Percentiles rank a stretch among this genome's conserved stretches.
phyloP scores from a whole-genome alignment of 2,329 filamentous ascomycete genomes.

The Aspergillus neoniger region DNA sequence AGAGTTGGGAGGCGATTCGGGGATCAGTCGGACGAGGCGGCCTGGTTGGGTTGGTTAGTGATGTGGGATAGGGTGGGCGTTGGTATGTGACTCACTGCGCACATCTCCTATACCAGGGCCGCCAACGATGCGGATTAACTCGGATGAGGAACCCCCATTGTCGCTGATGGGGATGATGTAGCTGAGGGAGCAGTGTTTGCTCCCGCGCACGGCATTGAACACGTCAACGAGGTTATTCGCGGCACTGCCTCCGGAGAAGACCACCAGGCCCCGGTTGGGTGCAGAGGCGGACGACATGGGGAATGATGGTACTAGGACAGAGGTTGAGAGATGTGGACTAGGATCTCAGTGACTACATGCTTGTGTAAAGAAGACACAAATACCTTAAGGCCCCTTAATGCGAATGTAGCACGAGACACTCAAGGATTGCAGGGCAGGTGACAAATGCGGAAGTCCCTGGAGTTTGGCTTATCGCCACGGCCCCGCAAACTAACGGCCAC shows the following conservation, averaged over 20 bases:
- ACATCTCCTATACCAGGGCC: constrained; percentile 84
- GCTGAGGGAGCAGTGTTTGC: constrained; percentile 67
- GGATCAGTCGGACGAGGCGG: constrained; percentile 87
- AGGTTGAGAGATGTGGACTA: too few relatives aligned
- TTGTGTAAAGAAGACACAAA: constrained; percentile 6
- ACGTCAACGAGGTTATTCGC: constrained; percentile 93
- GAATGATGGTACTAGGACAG: too few relatives aligned
- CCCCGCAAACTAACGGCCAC: too few relatives aligned
- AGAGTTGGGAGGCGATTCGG: constrained; percentile 58
- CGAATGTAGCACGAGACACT: background rate
- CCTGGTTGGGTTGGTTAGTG: constrained; percentile 52
- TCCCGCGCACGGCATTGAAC: constrained; percentile 67
- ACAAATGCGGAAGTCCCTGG: too few relatives aligned
- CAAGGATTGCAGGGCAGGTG: too few relatives aligned
- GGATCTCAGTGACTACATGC: background rate
- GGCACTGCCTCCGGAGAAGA: constrained; percentile 92
- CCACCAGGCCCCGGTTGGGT: constrained; percentile 64
- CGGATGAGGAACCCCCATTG: constrained; percentile 91
- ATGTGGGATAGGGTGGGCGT: background rate
- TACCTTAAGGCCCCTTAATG: background rate
- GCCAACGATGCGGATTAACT: constrained; percentile 91
- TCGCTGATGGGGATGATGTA: constrained; percentile 95
- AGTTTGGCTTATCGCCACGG: too few relatives aligned
- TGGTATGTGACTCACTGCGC: constrained; percentile 56
- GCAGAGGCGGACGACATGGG: constrained; percentile 16